Conservation (phyloP, 306 rosid genomes). For the Purshia tridentata region DNA sequence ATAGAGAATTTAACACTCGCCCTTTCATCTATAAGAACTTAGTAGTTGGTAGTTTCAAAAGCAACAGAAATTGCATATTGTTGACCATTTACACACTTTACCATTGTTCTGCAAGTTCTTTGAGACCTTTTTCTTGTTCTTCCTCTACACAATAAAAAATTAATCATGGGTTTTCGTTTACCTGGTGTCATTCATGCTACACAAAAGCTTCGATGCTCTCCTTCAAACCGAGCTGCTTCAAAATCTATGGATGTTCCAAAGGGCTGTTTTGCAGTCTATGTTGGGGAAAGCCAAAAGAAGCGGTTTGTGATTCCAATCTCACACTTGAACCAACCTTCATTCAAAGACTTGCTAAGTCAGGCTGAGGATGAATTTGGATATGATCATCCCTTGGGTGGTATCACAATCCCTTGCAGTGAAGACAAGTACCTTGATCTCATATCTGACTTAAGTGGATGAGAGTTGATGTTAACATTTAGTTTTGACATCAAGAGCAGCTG, state of each 20-base stretch:
- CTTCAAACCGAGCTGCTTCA: neutral
- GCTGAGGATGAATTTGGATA: slow-evolving; percentile 43
- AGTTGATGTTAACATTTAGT: neutral
- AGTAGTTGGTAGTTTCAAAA: slow-evolving; percentile 7
- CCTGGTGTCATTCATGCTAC: slow-evolving; percentile 13
- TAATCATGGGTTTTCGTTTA: slow-evolving; percentile 27
- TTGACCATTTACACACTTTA: neutral
- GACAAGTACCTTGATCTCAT: slow-evolving; percentile 16
- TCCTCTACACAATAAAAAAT: neutral
- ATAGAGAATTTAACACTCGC: neutral
- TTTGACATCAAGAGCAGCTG: neutral
- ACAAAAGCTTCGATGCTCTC: neutral
- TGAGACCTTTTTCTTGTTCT: neutral
- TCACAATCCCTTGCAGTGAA: slow-evolving; percentile 38
- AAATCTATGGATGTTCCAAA: slow-evolving; percentile 25
- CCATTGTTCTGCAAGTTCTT: neutral
- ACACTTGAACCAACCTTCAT: slow-evolving; percentile 40
- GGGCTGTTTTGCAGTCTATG: slow-evolving; percentile 41
- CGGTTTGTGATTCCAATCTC: slow-evolving; percentile 36
- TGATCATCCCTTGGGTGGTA: slow-evolving; percentile 37
- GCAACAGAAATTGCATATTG: slow-evolving; percentile 5
- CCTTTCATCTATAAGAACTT: slow-evolving; percentile 31
- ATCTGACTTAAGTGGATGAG: slow-evolving; percentile 4
- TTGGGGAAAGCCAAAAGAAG: slow-evolving; percentile 43
- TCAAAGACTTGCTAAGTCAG: slow-evolving; percentile 29